Conservation (phyloP, 768 basidiomycete genomes). For the Pisolithus microcarpus region DNA sequence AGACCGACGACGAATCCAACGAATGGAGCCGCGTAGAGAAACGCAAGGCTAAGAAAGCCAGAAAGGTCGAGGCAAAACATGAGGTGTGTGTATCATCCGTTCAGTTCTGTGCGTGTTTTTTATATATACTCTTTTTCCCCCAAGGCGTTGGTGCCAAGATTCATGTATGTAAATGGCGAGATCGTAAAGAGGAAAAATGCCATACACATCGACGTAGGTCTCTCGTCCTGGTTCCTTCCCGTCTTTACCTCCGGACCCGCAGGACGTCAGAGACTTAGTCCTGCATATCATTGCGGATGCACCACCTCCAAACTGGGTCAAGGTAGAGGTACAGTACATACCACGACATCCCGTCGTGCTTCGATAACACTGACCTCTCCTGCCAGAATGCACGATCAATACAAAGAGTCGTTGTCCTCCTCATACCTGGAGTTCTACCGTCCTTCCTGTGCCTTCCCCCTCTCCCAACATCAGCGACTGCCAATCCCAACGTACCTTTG, state of each 20-base stretch:
- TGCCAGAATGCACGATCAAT: constrained; percentile 65
- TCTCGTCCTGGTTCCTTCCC: background rate
- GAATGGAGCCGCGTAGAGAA: constrained; percentile 69
- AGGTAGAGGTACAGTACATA: constrained; percentile 70
- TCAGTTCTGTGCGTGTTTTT: background rate
- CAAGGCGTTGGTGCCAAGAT: constrained; percentile 42
- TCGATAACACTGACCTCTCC: constrained; percentile 4
- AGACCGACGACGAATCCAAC: constrained; percentile 15
- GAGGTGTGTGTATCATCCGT: constrained; percentile 48
- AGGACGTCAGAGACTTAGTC: constrained; percentile 87
- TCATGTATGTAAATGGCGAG: constrained; percentile 76
- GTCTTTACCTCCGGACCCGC: background rate
- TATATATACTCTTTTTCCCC: constrained; percentile 1
- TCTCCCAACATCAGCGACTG: constrained; percentile 59
- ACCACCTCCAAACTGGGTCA: constrained; percentile 82
- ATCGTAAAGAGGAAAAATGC: constrained; percentile 68
- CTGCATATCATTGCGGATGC: constrained; percentile 78
- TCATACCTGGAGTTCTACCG: constrained; percentile 83
- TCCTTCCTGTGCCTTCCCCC: constrained; percentile 67
- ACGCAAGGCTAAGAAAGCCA: constrained; percentile 63
- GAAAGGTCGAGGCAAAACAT: constrained; percentile 48
- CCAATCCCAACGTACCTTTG: constrained; percentile 50
- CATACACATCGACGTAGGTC: constrained; percentile 72
- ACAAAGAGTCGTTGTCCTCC: constrained; percentile 69
- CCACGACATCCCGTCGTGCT: background rate